phyloP scores from a whole-genome alignment of 2,329 filamentous ascomycete species.

The Neofusicoccum umdonicola region DNA sequence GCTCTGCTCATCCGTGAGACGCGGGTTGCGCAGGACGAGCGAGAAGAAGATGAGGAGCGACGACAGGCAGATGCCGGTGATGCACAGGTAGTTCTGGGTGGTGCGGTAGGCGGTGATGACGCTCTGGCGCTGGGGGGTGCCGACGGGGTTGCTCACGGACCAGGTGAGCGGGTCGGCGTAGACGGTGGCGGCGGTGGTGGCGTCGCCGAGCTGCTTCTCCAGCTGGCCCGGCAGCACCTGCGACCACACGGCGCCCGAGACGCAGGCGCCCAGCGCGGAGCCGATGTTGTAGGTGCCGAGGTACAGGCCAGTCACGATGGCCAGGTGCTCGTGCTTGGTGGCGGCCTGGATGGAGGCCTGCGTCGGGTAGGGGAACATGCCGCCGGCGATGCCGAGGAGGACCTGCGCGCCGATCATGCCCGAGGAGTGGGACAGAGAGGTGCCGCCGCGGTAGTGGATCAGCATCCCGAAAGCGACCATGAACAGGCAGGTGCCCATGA shows the following conservation, averaged over 20 bases:
- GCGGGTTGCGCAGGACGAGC: conserved; percentile 46
- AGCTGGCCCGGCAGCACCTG: conserved; percentile 55
- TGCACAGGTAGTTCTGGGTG: conserved; percentile 49
- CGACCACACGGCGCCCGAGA: conserved; percentile 63
- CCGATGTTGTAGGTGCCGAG: conserved; percentile 64
- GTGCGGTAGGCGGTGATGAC: conserved; percentile 47
- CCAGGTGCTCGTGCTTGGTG: conserved; percentile 56
- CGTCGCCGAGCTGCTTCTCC: conserved; percentile 36
- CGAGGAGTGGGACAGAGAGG: conserved; percentile 43
- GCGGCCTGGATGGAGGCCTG: conserved; percentile 53
- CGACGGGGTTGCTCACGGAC: conserved; percentile 40
- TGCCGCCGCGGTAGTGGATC: conserved; percentile 60
- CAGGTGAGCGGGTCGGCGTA: conserved; percentile 45
- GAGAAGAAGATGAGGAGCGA: conserved; percentile 48
- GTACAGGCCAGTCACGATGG: conserved; percentile 63
- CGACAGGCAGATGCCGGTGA: conserved; percentile 50
- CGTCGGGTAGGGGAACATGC: conserved; percentile 57
- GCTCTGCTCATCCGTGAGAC: conserved; percentile 46
- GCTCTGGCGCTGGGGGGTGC: conserved; percentile 44
- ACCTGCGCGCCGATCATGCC: conserved; percentile 64
- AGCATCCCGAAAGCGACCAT: conserved; percentile 65
- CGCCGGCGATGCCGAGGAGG: conserved; percentile 61
- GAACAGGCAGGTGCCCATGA: conserved; percentile 59
- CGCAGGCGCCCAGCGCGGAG: conserved; percentile 58
- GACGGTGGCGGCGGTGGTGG: conserved; percentile 38